Conservation (phyloP, 805 yeast species). For the Metschnikowia lachancei region DNA sequence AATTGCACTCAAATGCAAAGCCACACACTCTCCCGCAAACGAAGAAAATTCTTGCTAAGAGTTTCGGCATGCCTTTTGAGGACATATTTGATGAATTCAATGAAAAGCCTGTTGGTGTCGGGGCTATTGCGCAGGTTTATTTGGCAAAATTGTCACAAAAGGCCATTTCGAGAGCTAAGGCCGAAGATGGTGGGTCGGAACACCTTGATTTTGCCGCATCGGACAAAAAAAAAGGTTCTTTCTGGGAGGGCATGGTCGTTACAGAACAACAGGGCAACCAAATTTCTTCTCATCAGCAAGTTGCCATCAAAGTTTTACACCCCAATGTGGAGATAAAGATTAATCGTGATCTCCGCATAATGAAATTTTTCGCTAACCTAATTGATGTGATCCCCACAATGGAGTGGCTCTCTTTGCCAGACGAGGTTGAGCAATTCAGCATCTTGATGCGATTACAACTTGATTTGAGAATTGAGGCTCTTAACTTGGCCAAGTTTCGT, state of each 20-base stretch:
- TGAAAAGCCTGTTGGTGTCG: slow-evolving; percentile 85
- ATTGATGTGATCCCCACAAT: slow-evolving; percentile 82
- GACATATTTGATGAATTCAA: slow-evolving; percentile 79
- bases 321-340: slow-evolving; percentile 76
- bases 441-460: slow-evolving; percentile 83
- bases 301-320: slow-evolving; percentile 90
- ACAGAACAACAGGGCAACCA: slow-evolving; percentile 33
- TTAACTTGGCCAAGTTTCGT: slow-evolving; percentile 70
- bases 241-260: slow-evolving; percentile 34
- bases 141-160: slow-evolving; percentile 58
- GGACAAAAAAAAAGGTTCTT: slow-evolving; percentile 14
- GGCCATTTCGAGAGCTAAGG: slow-evolving; percentile 38
- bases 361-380: slow-evolving; percentile 72
- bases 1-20: slow-evolving; percentile 78
- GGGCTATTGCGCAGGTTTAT: slow-evolving; percentile 97
- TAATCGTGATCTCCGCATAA: slow-evolving; percentile 76
- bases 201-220: slow-evolving; percentile 16
- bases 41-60: slow-evolving; percentile 50
- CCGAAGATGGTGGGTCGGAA: slow-evolving; percentile 23
- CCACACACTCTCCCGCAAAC: slow-evolving; percentile 69
- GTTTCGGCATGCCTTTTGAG: slow-evolving; percentile 62
- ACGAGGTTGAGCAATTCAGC: slow-evolving; percentile 86
- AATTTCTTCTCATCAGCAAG: slow-evolving; percentile 49
- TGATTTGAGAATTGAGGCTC: slow-evolving; percentile 86
- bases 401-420: slow-evolving; percentile 97